Evolutionary conservation across 768 basidiomycete genomes (phyloP).

Genomic region (Phaeotremella skinneri): DNA sequence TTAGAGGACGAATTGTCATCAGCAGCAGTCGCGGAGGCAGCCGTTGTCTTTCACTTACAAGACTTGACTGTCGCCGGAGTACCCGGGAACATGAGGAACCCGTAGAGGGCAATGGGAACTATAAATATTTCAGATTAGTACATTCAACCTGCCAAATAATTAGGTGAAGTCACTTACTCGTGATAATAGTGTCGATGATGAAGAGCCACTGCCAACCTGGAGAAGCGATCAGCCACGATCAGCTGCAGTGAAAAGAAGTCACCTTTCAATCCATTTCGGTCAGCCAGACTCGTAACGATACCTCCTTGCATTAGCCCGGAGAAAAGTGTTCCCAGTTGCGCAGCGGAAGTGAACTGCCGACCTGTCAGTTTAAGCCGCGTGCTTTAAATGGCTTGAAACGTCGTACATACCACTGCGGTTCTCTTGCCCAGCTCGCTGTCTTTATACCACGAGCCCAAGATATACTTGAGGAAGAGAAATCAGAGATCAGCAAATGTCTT

Average conservation of each 20-base stretch:
- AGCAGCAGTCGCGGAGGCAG: neutral
- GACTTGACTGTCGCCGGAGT: slow-evolving; percentile 60
- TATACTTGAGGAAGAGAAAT: too few species aligned
- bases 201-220: slow-evolving; percentile 35
- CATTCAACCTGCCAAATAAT: slow-evolving; percentile 1
- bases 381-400: neutral
- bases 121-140: neutral
- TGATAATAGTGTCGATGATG: slow-evolving; percentile 21
- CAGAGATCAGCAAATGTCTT: too few species aligned
- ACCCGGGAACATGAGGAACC: slow-evolving; percentile 71
- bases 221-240: too few species aligned
- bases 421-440: slow-evolving; percentile 68
- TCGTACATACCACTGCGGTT: slow-evolving; percentile 57
- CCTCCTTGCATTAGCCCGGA: slow-evolving; percentile 41
- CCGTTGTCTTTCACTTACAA: slow-evolving; percentile 5
- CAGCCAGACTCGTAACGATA: slow-evolving; percentile 30
- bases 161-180: slow-evolving; percentile 1
- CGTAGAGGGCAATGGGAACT: slow-evolving; percentile 67
- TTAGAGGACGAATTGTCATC: neutral
- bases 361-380: neutral
- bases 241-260: too few species aligned
- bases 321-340: slow-evolving; percentile 36
- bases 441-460: slow-evolving; percentile 74
- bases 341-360: slow-evolving; percentile 53
- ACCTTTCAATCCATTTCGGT: slow-evolving; percentile 25